A percentile compares a stretch with the other conserved stretches of the same genome.
phyloP scores from a whole-genome alignment of 2,329 filamentous ascomycete genomes.

The Grosmannia huntii region DNA sequence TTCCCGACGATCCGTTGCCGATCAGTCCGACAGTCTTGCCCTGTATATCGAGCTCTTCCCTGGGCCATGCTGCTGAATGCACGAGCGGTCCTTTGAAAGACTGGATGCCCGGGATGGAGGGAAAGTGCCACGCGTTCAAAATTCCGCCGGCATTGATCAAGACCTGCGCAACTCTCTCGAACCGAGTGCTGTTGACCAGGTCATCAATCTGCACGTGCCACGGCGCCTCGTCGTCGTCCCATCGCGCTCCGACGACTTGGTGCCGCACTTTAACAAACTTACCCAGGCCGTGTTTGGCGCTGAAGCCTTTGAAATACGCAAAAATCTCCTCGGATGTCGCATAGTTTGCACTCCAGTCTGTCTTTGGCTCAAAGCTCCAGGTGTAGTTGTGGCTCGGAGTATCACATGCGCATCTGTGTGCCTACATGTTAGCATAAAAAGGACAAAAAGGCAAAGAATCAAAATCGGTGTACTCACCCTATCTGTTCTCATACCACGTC shows the following conservation, averaged over 20 bases:
- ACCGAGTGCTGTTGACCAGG: constrained; percentile 12
- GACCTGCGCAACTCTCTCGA: constrained; percentile 11
- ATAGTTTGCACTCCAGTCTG: neutral
- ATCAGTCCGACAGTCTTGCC: constrained; percentile 19
- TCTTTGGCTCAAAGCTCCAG: neutral
- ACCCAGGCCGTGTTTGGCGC: neutral
- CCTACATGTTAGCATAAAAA: too few relatives aligned
- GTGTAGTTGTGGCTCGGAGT: neutral
- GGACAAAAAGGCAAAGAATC: too few relatives aligned
- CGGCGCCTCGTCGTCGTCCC: constrained; percentile 27
- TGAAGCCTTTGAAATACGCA: neutral
- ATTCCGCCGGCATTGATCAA: constrained; percentile 14
- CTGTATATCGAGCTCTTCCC: constrained; percentile 7
- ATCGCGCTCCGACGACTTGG: constrained; percentile 27
- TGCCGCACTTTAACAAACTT: constrained; percentile 14
- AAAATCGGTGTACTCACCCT: neutral
- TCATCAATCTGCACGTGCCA: constrained; percentile 24
- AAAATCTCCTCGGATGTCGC: neutral
- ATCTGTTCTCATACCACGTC: neutral
- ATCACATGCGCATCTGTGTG: neutral
- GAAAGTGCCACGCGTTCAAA: constrained; percentile 16
- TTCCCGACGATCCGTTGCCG: constrained; percentile 18
- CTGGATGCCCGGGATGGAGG: constrained; percentile 20
- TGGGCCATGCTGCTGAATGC: constrained; percentile 18
- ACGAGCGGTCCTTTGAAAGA: constrained; percentile 18